Evolutionary conservation across 441 rosid genomes (phyloP), one percentile per base, ranked within the genome.

Genomic region (Erysimum pusillum): DNA sequence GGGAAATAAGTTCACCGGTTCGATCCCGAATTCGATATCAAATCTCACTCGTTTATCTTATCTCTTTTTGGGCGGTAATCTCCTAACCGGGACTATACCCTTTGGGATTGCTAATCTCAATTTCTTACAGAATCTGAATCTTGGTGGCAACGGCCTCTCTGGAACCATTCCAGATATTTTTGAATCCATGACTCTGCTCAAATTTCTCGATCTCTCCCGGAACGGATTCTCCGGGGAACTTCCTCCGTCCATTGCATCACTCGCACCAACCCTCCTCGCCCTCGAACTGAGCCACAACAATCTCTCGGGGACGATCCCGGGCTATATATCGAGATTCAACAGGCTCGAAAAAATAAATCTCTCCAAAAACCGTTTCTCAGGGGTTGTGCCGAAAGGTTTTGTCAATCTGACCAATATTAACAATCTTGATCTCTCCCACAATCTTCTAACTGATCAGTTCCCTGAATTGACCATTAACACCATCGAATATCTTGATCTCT

Each of bases 401-500:
- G 78, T 64, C 14, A 92, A 90, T 67, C 81, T 92, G 1, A 88
- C 92, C 17, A 85, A 87, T 68, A 87, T 92, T 17, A 85, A 85
- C 84, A 87, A 87, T 57, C 88, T 90, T 42, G 85, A 89, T 56
- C 86, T 90, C 61, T 84, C 96, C 3, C 87, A 77, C 69, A 92
- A 90, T 80, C 80, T 73, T 56, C 79, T 90, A 9, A 59, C 31
- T 2, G 90, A 81, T 79, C 91, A 91, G 14, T 89, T 92, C 63
- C 96, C 96, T 13, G 62, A 1, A 0, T 51, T 92, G 89, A 66
- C 68, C 49, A 90, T 86, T 3, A 87, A 84, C 74, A 91, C 90
- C 2, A 89, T 90, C 35, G 92, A 90, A 17, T 87, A 88, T 13
- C 85, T 90, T 6, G 90, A 92, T 81, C 73, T 90, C 9, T 92